A percentile compares a stretch with the other conserved stretches of the same genome.
Conservation (phyloP, 306 rosid genomes). For the Fagus crenata region DNA sequence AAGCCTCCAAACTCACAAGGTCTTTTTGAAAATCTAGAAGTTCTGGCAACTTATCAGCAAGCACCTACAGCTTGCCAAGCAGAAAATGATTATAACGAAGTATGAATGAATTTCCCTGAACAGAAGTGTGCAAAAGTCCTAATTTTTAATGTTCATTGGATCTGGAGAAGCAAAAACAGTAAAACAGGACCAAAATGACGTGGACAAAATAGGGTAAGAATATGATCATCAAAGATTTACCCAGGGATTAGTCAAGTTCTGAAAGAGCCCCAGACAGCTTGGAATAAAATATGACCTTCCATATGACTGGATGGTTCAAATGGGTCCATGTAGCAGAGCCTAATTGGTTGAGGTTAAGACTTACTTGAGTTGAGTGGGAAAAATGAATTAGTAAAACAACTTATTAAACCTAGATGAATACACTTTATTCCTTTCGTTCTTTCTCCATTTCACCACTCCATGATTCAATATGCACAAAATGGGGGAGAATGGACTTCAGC, state of each 20-base stretch:
- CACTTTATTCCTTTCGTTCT: neutral
- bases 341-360: neutral
- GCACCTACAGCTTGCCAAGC: conserved; percentile 62
- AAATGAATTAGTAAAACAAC: neutral
- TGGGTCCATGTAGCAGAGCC: neutral
- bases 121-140: neutral
- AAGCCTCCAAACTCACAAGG: conserved; percentile 69
- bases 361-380: neutral
- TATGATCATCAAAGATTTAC: neutral
- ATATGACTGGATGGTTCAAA: neutral
- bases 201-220: neutral
- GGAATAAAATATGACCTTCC: neutral
- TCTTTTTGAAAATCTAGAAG: conserved; percentile 81
- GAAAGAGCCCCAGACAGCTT: neutral
- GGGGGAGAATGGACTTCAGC: neutral
- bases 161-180: neutral
- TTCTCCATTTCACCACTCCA: neutral
- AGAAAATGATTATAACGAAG: conserved; percentile 26
- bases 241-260: neutral
- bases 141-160: neutral
- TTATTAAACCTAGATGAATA: neutral
- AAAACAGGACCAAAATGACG: neutral
- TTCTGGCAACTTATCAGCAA: conserved; percentile 86
- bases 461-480: conserved; percentile 2
- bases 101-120: neutral